Conservation (phyloP, 2,329 filamentous ascomycete genomes). For the Fusarium albosuccineum region DNA sequence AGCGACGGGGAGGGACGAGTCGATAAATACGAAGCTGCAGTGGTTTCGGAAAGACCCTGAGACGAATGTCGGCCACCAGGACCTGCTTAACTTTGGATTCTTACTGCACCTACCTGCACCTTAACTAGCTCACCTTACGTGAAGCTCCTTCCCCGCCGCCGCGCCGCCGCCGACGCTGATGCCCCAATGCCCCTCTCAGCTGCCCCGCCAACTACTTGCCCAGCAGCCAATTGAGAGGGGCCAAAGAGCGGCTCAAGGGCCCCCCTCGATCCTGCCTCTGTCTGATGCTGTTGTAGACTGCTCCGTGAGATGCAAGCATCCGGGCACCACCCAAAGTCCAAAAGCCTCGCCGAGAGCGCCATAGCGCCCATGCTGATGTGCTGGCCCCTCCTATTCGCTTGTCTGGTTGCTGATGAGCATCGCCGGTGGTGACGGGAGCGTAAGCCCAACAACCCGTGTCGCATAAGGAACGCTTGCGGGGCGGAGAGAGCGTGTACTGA, state of each 20-base stretch:
- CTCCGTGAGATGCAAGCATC: constrained; percentile 21
- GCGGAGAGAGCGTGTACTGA: background rate
- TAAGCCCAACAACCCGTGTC: constrained; percentile 22
- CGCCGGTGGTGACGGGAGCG: constrained; percentile 6
- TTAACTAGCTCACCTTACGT: constrained; percentile 20
- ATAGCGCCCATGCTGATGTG: constrained; percentile 39
- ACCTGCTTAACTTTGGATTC: constrained; percentile 30
- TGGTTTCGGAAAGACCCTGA: constrained; percentile 38
- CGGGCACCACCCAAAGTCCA: constrained; percentile 1
- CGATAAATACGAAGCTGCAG: constrained; percentile 38
- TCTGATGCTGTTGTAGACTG: constrained; percentile 16
- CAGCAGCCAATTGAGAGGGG: constrained; percentile 34
- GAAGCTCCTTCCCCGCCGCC: constrained; percentile 43
- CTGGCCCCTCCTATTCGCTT: constrained; percentile 43
- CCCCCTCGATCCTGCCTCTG: constrained; percentile 31
- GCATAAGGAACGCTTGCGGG: background rate
- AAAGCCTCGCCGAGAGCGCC: constrained; percentile 23
- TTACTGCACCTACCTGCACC: constrained; percentile 32
- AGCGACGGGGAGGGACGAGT: constrained; percentile 32
- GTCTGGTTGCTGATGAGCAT: constrained; percentile 4
- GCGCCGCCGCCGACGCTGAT: constrained; percentile 29
- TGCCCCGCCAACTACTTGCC: constrained; percentile 44
- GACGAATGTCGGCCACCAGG: constrained; percentile 12
- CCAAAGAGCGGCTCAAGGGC: constrained; percentile 20
- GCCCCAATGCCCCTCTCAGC: constrained; percentile 47